Base-by-base conservation (phyloP, 106 monocot genomes). In the Ottelia alismoides region DNA sequence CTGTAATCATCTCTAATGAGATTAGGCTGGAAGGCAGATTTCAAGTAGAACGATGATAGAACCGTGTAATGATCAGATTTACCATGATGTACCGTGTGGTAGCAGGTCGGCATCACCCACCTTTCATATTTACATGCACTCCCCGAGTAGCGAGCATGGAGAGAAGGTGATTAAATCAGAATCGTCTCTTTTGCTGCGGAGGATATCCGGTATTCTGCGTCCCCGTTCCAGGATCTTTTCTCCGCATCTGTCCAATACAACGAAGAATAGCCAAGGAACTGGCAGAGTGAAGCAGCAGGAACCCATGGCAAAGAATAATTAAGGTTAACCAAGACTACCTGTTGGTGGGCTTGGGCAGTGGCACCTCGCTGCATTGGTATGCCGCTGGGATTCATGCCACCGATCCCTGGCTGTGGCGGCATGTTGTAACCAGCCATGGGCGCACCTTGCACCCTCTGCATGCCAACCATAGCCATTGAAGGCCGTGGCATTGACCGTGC, bases 131-230 rank as follows among this genome's bases (percentile, higher is more conserved):
- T n/a, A n/a, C n/a, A n/a, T n/a, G n/a, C n/a, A n/a, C n/a, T n/a
- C n/a, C n/a, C n/a, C n/a, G n/a, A n/a, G n/a, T n/a, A n/a, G n/a
- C n/a, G n/a, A n/a, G n/a, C n/a, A n/a, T n/a, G n/a, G n/a, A n/a
- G n/a, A n/a, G n/a, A n/a, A n/a, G n/a, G n/a, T n/a, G n/a, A n/a
- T n/a, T n/a, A n/a, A n/a, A n/a, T 75, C 73, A 75, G 60, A 84
- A 88, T 11, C 88, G 76, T 49, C 93, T 80, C 16, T 52, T 60
- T 70, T 88, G 88, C 71, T 88, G 88, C 66, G 88, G 68, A 20
- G 82, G 82, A 58, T 84, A 96, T 14, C 84, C 94, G 56, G 72
- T 67, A 60, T 88, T 88, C 54, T 84, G 88, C 94, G 81, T 76
- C 30, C 92, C 92, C 67, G 73, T 77, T 55, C 76, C 78, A 46